Base-by-base conservation (phyloP, 306 rosid genomes). In the Abrus pulchellus region DNA sequence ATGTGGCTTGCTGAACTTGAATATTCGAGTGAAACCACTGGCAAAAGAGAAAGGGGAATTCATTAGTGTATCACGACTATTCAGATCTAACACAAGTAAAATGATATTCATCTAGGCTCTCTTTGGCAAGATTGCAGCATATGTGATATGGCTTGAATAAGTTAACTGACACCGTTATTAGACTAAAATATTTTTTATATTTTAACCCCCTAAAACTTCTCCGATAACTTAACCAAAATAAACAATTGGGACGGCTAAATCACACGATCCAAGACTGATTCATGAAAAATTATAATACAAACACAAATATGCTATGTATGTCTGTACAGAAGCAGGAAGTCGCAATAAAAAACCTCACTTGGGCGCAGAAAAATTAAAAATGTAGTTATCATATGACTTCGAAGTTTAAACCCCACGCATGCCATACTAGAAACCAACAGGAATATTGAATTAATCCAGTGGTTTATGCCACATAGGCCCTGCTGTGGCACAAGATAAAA, bases 1-100 rank as follows among this genome's bases (percentile, higher is more conserved):
- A 72, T 84, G 89, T 1, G 92, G 88, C 86, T 86, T 86, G 89
- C 66, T 90, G 88, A 89, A 89, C 90, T 92, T 92, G 91, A 94
- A 94, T 86, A 92, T 90, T 85, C 93, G 92, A 60, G 98, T 89
- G 85, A 92, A 93, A 80, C 89, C 91, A 83, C 99, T 95, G 93
- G 34, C 57, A 87, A 73, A 71, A 86, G 56, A 76, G 81, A 83
- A 45, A 81, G 13, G 45, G 70, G 52, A 32, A 66, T 36, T 60
- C 73, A 77, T 88, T 13, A 48, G 50, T 13, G 47, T 9, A 75
- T 30, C 65, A 64, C 55, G 56, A 28, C 28, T 4, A 50, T 30
- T 6, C 28, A 5, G 48, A 72, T 64, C 67, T 43, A 71, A 67
- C 27, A 76, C 7, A 64, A 57, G 64, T 20, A 55, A 36, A 41